phyloP scores from a whole-genome alignment of 257 asterid species.

The Fraxinus anomala region DNA sequence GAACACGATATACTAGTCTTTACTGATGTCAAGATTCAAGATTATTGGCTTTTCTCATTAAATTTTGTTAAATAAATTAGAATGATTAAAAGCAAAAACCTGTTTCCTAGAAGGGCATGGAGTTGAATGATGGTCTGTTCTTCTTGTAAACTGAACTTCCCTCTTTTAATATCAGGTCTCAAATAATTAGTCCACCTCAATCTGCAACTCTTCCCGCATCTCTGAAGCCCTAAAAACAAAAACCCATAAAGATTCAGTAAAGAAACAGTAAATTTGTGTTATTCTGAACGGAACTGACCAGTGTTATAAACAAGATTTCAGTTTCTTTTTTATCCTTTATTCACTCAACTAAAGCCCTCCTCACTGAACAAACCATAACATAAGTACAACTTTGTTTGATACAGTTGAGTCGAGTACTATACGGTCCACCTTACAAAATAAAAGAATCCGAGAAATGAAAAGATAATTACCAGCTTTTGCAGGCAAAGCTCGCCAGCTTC shows the following conservation, averaged over 20 bases:
- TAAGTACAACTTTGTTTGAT: neutral
- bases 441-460: neutral
- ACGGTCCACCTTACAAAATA: neutral
- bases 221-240: conserved; percentile 57
- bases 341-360: neutral
- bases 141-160: conserved; percentile 83
- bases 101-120: conserved; percentile 93
- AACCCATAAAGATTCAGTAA: neutral
- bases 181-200: conserved; percentile 86
- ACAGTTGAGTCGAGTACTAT: neutral
- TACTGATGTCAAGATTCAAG: neutral
- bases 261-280: neutral
- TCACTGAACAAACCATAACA: neutral
- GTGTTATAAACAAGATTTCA: neutral
- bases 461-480: conserved; percentile 63
- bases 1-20: neutral
- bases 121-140: conserved; percentile 96
- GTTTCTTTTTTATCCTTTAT: neutral
- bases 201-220: conserved; percentile 94
- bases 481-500: conserved; percentile 96
- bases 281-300: no score
- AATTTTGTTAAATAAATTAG: neutral
- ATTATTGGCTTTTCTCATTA: neutral
- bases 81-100: conserved; percentile 33
- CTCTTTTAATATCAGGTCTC: conserved; percentile 93